Evolutionary conservation across 768 basidiomycete species (phyloP), one percentile per base, ranked within the genome.

Genomic region (Leccinum uliginosum): DNA sequence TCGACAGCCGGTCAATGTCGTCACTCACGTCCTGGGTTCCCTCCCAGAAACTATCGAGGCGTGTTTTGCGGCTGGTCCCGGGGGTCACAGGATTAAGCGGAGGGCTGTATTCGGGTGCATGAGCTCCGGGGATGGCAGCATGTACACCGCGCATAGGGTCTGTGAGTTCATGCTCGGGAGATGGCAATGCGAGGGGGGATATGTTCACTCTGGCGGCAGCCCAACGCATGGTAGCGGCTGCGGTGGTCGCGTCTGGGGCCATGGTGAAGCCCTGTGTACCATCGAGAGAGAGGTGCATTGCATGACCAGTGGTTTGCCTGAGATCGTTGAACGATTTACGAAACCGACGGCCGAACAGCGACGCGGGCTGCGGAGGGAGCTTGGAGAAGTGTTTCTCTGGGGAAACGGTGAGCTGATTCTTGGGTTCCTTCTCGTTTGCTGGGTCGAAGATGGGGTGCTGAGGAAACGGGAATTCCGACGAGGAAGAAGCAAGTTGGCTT

Each of bases 91-190:
- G 71, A 21, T 74, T 71, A 46, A 65, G 66, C 21, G 73, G 71
- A 50, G 70, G 63, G 68, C 73, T 71, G 24, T 68, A 67, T 50
- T 63, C 67, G 65, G 56, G 67, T 59, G 53, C 77, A 67, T 85
- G 83, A 10, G 82, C 79, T 23, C 86, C 82, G 1, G 89, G 87
- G 45, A 89, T 80, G 9, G 83, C 75, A 24, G 87, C 78, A 9
- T 80, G 85, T 21, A 87, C 80, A 32, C 84, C 83, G 35, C 89
- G 84, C 84, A 97, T 86, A 0, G 94, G 94, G 71, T 97, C 94
- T 10, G 87, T 87, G 24, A 96, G 80, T 67, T 97, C 94, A 62
- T 89, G 86, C 67, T 98, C 94, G 0, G 94, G 94, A 11, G 88
- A 91, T 2, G 94, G 93, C 1, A 95, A 78, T 0, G 91, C 86